Percentiles rank a stretch among this genome's conserved stretches.
phyloP scores from a whole-genome alignment of 2,329 filamentous ascomycete species.

The Albifimbria verrucaria region DNA sequence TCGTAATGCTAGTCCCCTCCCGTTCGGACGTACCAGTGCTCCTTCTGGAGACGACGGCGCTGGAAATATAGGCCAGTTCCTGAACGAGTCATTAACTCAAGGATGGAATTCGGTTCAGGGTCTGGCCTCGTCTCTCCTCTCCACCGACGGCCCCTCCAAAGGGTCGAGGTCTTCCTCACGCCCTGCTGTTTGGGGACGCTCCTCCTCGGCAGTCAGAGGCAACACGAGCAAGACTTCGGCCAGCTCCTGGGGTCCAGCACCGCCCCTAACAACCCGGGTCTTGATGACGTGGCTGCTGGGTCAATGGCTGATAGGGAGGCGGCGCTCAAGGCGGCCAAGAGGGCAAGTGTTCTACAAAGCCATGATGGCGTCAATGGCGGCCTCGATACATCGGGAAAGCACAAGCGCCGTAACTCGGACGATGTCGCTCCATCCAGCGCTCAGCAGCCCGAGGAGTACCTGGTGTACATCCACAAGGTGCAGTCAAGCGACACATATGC shows the following conservation, averaged over 20 bases:
- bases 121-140: constrained; percentile 44
- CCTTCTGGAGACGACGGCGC: constrained; percentile 11
- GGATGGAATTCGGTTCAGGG: constrained; percentile 55
- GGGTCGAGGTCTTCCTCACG: constrained; percentile 15
- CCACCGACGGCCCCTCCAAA: constrained; percentile 17
- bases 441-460: constrained; percentile 62
- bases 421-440: constrained; percentile 50
- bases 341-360: constrained; percentile 58
- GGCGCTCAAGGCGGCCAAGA: constrained; percentile 52
- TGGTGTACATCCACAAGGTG: constrained; percentile 90
- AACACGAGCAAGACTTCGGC: constrained; percentile 12
- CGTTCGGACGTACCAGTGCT: constrained; percentile 32
- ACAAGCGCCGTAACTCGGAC: constrained; percentile 68
- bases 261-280: constrained; percentile 34
- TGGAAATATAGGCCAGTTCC: constrained; percentile 35
- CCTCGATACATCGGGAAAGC: constrained; percentile 51
- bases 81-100: constrained; percentile 50
- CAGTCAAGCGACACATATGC: constrained; percentile 81
- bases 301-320: constrained; percentile 52
- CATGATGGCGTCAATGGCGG: constrained; percentile 58
- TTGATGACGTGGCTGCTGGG: constrained; percentile 51
- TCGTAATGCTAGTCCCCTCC: constrained; percentile 47
- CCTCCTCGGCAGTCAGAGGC: constrained; percentile 11
- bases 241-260: constrained; percentile 48
- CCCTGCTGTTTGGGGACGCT: constrained; percentile 15